Conservation (phyloP, 2,329 filamentous ascomycete genomes). For the Ramichloridium luteum region DNA sequence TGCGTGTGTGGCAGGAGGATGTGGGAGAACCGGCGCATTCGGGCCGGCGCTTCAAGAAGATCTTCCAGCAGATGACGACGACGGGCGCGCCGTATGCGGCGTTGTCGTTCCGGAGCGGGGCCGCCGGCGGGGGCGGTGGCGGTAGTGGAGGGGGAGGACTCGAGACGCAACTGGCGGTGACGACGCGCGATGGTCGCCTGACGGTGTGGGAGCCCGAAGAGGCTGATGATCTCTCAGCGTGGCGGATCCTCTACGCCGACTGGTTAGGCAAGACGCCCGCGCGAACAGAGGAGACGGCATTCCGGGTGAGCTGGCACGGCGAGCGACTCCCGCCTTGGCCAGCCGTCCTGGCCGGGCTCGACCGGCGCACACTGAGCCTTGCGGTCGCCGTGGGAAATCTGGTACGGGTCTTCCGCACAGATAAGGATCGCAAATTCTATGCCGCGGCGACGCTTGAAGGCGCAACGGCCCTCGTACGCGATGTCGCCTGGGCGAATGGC, state of each 20-base stretch:
- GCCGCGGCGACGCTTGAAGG: conserved; percentile 63
- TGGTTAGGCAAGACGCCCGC: conserved; percentile 57
- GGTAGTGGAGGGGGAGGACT: too few species aligned
- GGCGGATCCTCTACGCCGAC: conserved; percentile 63
- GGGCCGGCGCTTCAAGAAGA: conserved; percentile 67
- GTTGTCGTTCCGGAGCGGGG: conserved; percentile 76
- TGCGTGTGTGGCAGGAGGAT: conserved; percentile 89
- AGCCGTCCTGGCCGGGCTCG: conserved; percentile 67
- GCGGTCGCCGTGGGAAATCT: conserved; percentile 77
- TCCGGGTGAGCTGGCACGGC: conserved; percentile 77
- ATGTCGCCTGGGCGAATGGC: conserved; percentile 85
- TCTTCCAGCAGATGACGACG: conserved; percentile 49
- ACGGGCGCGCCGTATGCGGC: conserved; percentile 63
- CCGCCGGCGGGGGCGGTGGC: too few species aligned
- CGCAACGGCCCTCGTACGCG: conserved; percentile 61
- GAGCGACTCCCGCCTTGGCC: conserved; percentile 70
- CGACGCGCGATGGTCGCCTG: conserved; percentile 70
- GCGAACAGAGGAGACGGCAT: conserved; percentile 75
- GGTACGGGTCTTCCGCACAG: conserved; percentile 72
- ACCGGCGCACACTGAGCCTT: conserved; percentile 64
- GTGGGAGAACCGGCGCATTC: conserved; percentile 60
- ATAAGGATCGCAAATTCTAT: conserved; percentile 67
- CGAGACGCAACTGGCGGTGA: conserved; percentile 74
- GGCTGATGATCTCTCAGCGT: conserved; percentile 68
- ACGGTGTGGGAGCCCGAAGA: conserved; percentile 75